A percentile compares a stretch with the other conserved stretches of the same genome.
These are phyloP conservation scores for Aaosphaeria pasadenensis DNA, from an alignment of 2,329 filamentous ascomycete species.

Conservation along the genomic window DNA sequence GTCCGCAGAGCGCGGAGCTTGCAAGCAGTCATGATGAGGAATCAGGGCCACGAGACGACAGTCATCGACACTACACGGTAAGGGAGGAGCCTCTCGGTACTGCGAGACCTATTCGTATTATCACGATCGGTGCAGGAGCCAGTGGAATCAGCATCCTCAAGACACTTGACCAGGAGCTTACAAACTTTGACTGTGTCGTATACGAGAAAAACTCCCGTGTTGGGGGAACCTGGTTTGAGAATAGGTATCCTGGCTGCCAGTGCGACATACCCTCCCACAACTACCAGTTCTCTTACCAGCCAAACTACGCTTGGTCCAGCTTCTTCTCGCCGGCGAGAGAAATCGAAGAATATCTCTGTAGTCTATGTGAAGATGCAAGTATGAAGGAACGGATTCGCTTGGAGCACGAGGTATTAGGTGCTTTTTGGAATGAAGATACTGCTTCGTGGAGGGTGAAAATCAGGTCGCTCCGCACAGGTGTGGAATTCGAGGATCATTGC, in stretches of 20 bases:
- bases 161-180: constrained; percentile 46
- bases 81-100: constrained; percentile 2
- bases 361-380: constrained; percentile 39
- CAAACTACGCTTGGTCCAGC: constrained; percentile 42
- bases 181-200: constrained; percentile 40
- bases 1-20: too few relatives aligned
- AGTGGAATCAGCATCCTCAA: constrained; percentile 49
- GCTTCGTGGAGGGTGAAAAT: constrained; percentile 36
- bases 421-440: constrained; percentile 36
- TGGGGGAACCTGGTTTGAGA: constrained; percentile 53
- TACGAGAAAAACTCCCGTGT: constrained; percentile 51
- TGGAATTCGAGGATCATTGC: constrained; percentile 40
- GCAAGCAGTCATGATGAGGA: too few relatives aligned
- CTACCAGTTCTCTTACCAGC: constrained; percentile 52
- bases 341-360: constrained; percentile 43
- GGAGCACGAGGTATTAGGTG: constrained; percentile 28
- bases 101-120: constrained; percentile 31
- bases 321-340: constrained; percentile 43
- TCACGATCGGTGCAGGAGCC: constrained; percentile 49
- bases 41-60: too few relatives aligned
- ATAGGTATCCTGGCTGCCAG: constrained; percentile 46
- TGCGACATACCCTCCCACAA: constrained; percentile 53
- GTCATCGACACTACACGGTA: not conserved
- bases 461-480: constrained; percentile 23
- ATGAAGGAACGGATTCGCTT: constrained; percentile 36